These are phyloP conservation scores for Tulasnella sp. DNA, from an alignment of 768 basidiomycete species.

Conservation along the genomic window DNA sequence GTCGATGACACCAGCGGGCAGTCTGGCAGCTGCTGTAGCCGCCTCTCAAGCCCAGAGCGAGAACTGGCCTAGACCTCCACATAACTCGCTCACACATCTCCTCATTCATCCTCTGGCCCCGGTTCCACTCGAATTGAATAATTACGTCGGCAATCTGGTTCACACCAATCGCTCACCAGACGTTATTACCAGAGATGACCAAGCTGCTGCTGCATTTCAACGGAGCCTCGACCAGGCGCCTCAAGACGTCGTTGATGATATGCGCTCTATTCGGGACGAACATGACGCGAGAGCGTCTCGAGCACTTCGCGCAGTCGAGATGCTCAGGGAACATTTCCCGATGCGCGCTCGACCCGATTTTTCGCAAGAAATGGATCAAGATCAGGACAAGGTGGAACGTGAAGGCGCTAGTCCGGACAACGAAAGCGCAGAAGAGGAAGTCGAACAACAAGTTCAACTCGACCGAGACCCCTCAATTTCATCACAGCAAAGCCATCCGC, in stretches of 20 bases:
- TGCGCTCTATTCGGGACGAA: constrained; percentile 43
- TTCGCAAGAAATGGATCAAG: constrained; percentile 70
- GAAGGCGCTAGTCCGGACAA: neutral
- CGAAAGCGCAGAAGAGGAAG: constrained; percentile 12
- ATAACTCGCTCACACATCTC: constrained; percentile 54
- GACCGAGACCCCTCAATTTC: constrained; percentile 2
- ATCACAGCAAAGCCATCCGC: neutral
- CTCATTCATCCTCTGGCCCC: constrained; percentile 54
- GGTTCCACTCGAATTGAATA: constrained; percentile 65
- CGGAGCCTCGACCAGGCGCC: neutral
- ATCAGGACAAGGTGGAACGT: constrained; percentile 28
- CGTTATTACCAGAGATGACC: constrained; percentile 62
- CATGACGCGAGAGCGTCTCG: constrained; percentile 72
- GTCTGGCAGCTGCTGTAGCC: constrained; percentile 15
- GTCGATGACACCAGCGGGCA: constrained; percentile 28
- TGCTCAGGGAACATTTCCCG: constrained; percentile 72
- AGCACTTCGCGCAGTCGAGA: constrained; percentile 67
- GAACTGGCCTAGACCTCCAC: constrained; percentile 13
- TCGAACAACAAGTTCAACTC: constrained; percentile 9
- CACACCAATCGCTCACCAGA: constrained; percentile 75
- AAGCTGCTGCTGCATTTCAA: constrained; percentile 53
- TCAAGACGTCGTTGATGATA: constrained; percentile 20
- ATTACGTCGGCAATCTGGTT: constrained; percentile 62
- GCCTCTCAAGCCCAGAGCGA: constrained; percentile 25
- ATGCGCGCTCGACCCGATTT: constrained; percentile 77